Base-by-base conservation (phyloP, 108 stramenopile species). In the Cylindrotheca closterium region DNA sequence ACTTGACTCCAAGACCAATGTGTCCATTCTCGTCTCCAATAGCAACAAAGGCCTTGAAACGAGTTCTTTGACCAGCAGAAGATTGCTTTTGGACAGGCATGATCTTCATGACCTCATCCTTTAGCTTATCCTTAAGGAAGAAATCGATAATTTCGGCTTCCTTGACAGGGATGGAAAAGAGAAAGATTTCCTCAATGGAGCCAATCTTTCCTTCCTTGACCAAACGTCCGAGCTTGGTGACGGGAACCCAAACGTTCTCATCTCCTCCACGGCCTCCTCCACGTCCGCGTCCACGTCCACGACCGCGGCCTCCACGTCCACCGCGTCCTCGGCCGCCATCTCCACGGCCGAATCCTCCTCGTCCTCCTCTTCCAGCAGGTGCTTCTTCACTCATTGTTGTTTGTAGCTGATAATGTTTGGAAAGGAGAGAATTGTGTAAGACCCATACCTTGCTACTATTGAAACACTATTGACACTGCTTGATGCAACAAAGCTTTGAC, bases 91-190 rank as follows among this genome's bases (percentile, higher is more conserved):
- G 99, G 51, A 99, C 99, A 42, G 99, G 98, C 97, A 99, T 97
- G 93, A 99, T 99, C 94, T 98, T 99, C 99, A 99, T 99, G 56
- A 99, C 99, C 82, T 99, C 99, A 75, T 99, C 99, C 70, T 94
- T 92, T 58, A 99, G 96, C 79, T 92, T 91, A 72, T 96, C 95
- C 84, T 92, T 91, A 52, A 94, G 78, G 83, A 96, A 96, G 74
- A 83, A 89, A 68, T 99, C 99, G 66, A 99, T 96, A 75, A 99
- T 99, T 77, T 98, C 96, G 52, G 93, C 93, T 86, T 99, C 99
- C 97, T 99, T 99, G 75, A 99, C 95, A 51, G 98, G 97, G 70
- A 99, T 89, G 75, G 96, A 96, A 84, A 93, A 98, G 58, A 99
- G 93, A 85, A 97, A 99, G 79, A 99, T 98, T 76, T 99, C 98